phyloP scores from a whole-genome alignment of 306 rosid genomes.

The Vicia villosa region DNA sequence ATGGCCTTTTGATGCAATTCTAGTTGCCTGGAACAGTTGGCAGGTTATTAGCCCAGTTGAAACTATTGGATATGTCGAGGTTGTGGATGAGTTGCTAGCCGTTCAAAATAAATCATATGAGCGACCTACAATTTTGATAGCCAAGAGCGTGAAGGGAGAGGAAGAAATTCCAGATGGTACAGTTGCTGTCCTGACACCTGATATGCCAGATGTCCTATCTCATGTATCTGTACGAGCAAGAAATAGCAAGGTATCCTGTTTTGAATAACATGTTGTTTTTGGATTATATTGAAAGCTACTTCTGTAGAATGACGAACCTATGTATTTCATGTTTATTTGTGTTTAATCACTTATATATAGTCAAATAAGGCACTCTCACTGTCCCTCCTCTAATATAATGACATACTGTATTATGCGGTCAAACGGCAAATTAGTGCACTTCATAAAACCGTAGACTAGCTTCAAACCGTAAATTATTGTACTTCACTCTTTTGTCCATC shows the following conservation, averaged over 20 bases:
- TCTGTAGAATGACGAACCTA: slow-evolving; percentile 16
- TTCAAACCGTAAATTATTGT: too few species aligned
- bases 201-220: slow-evolving; percentile 98
- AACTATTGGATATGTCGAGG: slow-evolving; percentile 81
- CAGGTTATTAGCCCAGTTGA: slow-evolving; percentile 97
- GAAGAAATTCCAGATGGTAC: slow-evolving; percentile 99
- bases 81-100: slow-evolving; percentile 85
- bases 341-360: neutral
- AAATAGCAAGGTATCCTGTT: slow-evolving; percentile 75
- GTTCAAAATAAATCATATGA: slow-evolving; percentile 84
- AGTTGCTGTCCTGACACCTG: slow-evolving; percentile 97
- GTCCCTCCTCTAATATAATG: neutral
- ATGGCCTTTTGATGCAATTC: slow-evolving; percentile 45
- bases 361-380: slow-evolving; percentile 4
- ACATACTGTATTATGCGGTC: slow-evolving; percentile 12
- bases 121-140: slow-evolving; percentile 90
- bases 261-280: slow-evolving; percentile 16
- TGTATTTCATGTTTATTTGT: slow-evolving; percentile 25
- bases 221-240: slow-evolving; percentile 99
- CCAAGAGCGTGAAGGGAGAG: slow-evolving; percentile 87
- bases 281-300: slow-evolving; percentile 30
- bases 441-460: neutral
- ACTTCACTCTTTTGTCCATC: slow-evolving; percentile 8
- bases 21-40: slow-evolving; percentile 72
- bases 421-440: slow-evolving; percentile 20